Conservation (phyloP, 169 alveolate species). For the Cryptosporidium bovis region DNA sequence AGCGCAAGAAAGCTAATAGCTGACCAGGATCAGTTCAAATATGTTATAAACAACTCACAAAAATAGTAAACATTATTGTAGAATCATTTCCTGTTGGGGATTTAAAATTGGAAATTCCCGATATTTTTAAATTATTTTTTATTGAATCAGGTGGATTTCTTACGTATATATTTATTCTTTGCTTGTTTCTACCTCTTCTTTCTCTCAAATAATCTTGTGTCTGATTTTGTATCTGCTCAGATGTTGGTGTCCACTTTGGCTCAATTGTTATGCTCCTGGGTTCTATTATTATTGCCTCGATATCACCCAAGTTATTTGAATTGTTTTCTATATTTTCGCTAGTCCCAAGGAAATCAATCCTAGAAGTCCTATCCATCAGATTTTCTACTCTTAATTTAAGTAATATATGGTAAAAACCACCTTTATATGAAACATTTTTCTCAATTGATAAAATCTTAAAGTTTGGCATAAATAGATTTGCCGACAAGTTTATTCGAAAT, state of each 20-base stretch:
- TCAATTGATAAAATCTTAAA: slow-evolving; percentile 11
- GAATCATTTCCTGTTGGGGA: slow-evolving; percentile 63
- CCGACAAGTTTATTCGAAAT: slow-evolving; percentile 65
- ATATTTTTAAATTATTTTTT: slow-evolving; percentile 14
- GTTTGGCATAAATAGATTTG: slow-evolving; percentile 58
- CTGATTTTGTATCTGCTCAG: slow-evolving; percentile 45
- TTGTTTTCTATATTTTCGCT: neutral
- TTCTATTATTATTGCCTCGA: slow-evolving; percentile 8
- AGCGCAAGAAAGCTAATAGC: slow-evolving; percentile 6
- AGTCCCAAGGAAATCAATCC: slow-evolving; percentile 25
- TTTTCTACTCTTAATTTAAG: slow-evolving; percentile 18
- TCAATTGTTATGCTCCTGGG: slow-evolving; percentile 23
- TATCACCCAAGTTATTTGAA: neutral
- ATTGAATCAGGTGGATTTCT: neutral
- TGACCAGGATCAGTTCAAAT: neutral
- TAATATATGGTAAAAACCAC: neutral
- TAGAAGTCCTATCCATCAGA: slow-evolving; percentile 36
- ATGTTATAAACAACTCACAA: neutral
- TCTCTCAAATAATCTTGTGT: slow-evolving; percentile 3
- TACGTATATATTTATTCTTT: slow-evolving; percentile 1
- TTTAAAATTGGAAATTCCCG: slow-evolving; percentile 37
- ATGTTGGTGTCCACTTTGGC: slow-evolving; percentile 66
- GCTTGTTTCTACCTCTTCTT: slow-evolving; percentile 24
- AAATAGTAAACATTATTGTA: slow-evolving; percentile 7
- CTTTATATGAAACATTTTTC: neutral